Percentiles rank a stretch among this genome's conserved stretches.
These are phyloP conservation scores for Thraustotheca clavata DNA, from an alignment of 352 stramenopile species.

Conservation along the genomic window DNA sequence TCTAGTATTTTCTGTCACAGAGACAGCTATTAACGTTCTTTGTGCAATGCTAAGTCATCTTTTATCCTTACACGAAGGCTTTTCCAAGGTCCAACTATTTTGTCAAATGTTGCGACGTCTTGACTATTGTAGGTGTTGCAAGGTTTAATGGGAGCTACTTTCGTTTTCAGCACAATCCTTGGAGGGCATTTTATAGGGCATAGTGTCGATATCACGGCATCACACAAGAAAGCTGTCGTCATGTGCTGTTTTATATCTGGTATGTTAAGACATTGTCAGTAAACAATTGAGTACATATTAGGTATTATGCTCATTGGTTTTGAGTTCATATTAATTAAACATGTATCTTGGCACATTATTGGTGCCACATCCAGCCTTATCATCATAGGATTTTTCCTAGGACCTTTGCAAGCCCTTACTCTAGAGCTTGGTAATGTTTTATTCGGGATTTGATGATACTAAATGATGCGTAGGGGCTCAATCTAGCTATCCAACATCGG, in stretches of 20 bases:
- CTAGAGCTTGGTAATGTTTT: conserved; percentile 42
- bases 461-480: conserved; percentile 29
- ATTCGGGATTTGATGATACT: too few relatives aligned
- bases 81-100: conserved; percentile 30
- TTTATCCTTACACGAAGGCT: conserved; percentile 36
- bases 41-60: conserved; percentile 62
- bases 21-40: conserved; percentile 61
- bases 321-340: background rate
- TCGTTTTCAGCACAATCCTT: conserved; percentile 61
- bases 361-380: conserved; percentile 38
- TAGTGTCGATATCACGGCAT: conserved; percentile 48
- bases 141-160: conserved; percentile 49
- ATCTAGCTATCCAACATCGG: conserved; percentile 60
- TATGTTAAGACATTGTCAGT: conserved; percentile 12
- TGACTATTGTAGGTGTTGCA: conserved; percentile 45
- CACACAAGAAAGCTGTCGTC: conserved; percentile 48
- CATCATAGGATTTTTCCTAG: conserved; percentile 40
- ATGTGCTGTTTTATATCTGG: conserved; percentile 45
- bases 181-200: conserved; percentile 55
- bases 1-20: conserved; percentile 48
- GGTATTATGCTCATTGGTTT: background rate
- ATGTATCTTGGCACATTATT: conserved; percentile 20
- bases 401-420: conserved; percentile 54
- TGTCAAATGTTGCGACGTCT: background rate
- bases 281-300: background rate